These are phyloP conservation scores for Solanum chiquidenum DNA, from an alignment of 257 asterid species.

Conservation along the genomic window DNA sequence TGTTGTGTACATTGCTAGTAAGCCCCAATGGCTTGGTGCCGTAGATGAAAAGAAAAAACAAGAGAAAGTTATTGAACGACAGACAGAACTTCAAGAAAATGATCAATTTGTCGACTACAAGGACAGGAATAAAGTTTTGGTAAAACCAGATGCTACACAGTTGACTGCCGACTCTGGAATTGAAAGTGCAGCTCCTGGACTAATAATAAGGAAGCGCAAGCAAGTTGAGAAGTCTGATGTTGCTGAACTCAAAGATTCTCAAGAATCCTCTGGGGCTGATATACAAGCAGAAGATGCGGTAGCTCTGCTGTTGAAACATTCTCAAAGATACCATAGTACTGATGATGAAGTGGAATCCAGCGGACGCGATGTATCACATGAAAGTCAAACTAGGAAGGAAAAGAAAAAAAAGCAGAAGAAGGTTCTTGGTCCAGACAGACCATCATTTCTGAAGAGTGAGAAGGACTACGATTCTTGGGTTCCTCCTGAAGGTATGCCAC, in stretches of 20 bases:
- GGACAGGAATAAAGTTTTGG: slow-evolving; percentile 52
- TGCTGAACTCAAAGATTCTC: slow-evolving; percentile 32
- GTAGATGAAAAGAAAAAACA: slow-evolving; percentile 41
- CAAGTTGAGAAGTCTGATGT: slow-evolving; percentile 31
- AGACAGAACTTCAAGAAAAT: slow-evolving; percentile 31
- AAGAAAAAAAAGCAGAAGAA: slow-evolving; percentile 40
- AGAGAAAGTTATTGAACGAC: slow-evolving; percentile 27
- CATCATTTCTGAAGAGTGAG: slow-evolving; percentile 43
- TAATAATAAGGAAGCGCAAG: slow-evolving; percentile 86
- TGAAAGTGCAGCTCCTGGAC: slow-evolving; percentile 94
- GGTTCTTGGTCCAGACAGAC: slow-evolving; percentile 72
- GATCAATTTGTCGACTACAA: slow-evolving; percentile 84
- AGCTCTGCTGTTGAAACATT: slow-evolving; percentile 73
- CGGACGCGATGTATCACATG: slow-evolving; percentile 9
- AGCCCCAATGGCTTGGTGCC: slow-evolving; percentile 99
- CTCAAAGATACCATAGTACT: slow-evolving; percentile 39
- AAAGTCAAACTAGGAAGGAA: slow-evolving; percentile 27
- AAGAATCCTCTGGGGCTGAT: slow-evolving; percentile 31
- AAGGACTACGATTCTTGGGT: slow-evolving; percentile 66
- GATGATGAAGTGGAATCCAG: slow-evolving; percentile 34
- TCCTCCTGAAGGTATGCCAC: slow-evolving; percentile 78
- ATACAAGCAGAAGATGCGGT: slow-evolving; percentile 76
- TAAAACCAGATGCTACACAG: slow-evolving; percentile 16
- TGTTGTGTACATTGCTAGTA: slow-evolving; percentile 28
- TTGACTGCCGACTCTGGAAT: slow-evolving; percentile 23